A percentile compares a stretch with the other conserved stretches of the same genome.
Conservation (phyloP, 805 yeast genomes). For the Kregervanrija delftensis region DNA sequence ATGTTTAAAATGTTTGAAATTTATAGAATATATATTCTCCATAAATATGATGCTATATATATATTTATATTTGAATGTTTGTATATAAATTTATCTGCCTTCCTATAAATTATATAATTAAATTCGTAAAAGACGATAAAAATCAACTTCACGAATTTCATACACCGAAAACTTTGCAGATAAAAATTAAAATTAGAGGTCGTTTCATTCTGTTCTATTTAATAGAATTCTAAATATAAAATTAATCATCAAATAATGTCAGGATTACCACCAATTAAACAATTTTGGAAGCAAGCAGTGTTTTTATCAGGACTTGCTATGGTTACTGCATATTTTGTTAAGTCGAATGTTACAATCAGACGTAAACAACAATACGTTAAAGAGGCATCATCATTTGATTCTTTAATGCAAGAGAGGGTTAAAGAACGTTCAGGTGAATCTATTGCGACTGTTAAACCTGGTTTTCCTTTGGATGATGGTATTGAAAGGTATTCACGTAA, state of each 20-base stretch:
- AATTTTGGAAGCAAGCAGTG: constrained; percentile 27
- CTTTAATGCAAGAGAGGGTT: constrained; percentile 19
- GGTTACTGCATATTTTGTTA: constrained; percentile 29
- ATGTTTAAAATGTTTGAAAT: no score
- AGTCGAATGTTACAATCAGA: constrained; percentile 29
- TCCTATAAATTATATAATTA: constrained; percentile 14
- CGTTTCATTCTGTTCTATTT: no score
- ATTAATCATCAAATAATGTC: constrained; percentile 9
- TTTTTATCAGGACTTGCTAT: constrained; percentile 24
- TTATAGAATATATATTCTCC: no score
- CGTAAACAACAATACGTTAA: constrained; percentile 28
- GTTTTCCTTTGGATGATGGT: constrained; percentile 27
- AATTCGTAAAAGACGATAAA: constrained; percentile 13
- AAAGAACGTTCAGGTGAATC: constrained; percentile 13
- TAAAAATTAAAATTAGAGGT: no score
- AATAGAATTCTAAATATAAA: neutral
- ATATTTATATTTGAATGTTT: no score
- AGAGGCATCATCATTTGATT: constrained; percentile 28
- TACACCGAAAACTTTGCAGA: no score
- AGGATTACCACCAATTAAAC: constrained; percentile 19
- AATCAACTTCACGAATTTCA: no score
- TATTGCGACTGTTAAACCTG: constrained; percentile 26
- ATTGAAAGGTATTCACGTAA: constrained; percentile 41
- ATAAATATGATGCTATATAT: no score
- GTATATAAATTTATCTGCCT: no score